Conservation (phyloP, 257 asterid genomes). For the Prunella vulgaris region DNA sequence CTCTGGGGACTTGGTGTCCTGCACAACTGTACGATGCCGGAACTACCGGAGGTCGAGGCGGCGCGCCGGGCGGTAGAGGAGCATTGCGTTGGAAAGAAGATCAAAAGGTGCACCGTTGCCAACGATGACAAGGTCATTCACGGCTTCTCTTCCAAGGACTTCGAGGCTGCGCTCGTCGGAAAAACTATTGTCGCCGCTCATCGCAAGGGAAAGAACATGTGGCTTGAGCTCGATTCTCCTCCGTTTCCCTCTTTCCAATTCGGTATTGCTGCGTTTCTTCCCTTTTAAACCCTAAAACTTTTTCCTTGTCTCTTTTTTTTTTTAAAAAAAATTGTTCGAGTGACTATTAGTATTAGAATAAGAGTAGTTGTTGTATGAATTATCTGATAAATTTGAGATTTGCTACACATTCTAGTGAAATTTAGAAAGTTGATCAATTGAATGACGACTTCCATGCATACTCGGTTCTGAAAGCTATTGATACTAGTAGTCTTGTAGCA, state of each 20-base stretch:
- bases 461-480: neutral
- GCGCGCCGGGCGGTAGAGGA: constrained; percentile 87
- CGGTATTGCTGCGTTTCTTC: constrained; percentile 41
- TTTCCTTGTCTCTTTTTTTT: neutral
- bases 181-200: constrained; percentile 83
- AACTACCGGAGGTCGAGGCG: constrained; percentile 98
- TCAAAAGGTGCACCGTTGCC: constrained; percentile 56
- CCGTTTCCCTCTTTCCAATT: constrained; percentile 95
- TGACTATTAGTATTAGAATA: neutral
- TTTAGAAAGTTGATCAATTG: neutral
- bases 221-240: constrained; percentile 91
- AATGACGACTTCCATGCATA: neutral
- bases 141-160: constrained; percentile 65
- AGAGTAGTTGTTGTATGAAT: neutral
- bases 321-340: neutral
- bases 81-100: constrained; percentile 79
- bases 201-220: constrained; percentile 98
- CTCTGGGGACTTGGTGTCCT: neutral
- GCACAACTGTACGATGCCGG: constrained; percentile 62
- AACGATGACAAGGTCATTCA: constrained; percentile 81
- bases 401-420: neutral
- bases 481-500: neutral
- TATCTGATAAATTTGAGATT: neutral
- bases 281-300: constrained; percentile 27
- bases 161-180: constrained; percentile 70